Evolutionary conservation across 192 early-diverging fungal species (phyloP), one percentile per base, ranked within the genome.

Genomic region (Coemansia sp.): DNA sequence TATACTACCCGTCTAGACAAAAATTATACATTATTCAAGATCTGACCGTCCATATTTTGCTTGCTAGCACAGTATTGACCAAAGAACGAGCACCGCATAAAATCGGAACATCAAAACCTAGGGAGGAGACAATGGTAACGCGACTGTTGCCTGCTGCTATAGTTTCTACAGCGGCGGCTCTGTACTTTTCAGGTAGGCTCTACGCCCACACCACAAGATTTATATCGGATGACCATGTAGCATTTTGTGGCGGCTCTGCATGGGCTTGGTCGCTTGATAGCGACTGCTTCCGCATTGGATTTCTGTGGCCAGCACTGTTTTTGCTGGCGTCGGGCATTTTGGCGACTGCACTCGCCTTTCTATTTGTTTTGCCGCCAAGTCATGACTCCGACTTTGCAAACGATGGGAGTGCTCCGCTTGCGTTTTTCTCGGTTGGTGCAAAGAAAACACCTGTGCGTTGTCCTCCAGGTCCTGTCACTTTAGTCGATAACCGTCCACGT

Each of bases 401-500:
- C 18, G 57, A 30, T 25, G 46, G 46, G 5, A 30, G 39, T 35
- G 6, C 20, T 20, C 7, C 7, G 57, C 43, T 49, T 21, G 20
- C 46, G 12, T 15, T 35, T 25, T 5, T 39, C 16, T 4, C 7
- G 4, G 37, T 39, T 25, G 46, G 46, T 1, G 4, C 46, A 4
- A 49, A 12, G 46, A 21, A 25, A 28, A 7, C 7, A 52, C 59
- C 75, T 31, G 53, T 72, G 35, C 59, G 70, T 21, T 53, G 66
- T 20, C 75, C 68, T 8, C 58, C 31, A 20, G 75, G 66, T 30
- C 12, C 35, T 7, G 66, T 65, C 9, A 37, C 28, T 12, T n/a
- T 78, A 26, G 59, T 69, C 10, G 76, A 78, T 53, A 72, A 69
- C 34, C 76, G 76, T 21, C 3, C 52, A 12, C 37, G 20, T 1